phyloP scores from a whole-genome alignment of 2,329 filamentous ascomycete species.

The Claviceps sp. region DNA sequence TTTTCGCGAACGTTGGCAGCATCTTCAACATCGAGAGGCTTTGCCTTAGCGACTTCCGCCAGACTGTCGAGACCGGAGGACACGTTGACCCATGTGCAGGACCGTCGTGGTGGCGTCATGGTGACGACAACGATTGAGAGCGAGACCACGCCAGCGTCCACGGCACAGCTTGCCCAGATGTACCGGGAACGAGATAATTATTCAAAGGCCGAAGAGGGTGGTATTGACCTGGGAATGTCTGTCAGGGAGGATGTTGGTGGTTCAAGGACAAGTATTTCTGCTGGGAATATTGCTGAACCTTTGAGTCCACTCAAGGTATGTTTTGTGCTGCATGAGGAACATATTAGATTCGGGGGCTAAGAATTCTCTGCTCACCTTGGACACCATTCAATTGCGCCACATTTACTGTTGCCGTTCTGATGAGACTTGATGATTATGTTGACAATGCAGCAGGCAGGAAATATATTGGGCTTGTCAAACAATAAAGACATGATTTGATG shows the following conservation, averaged over 20 bases:
- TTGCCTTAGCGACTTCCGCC: neutral
- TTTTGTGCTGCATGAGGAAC: too few species aligned
- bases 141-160: conserved; percentile 16
- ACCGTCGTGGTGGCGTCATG: conserved; percentile 13
- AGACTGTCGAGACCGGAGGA: neutral
- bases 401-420: too few species aligned
- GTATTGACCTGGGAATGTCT: neutral
- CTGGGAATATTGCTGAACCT: neutral
- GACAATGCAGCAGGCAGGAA: too few species aligned
- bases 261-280: neutral
- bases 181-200: neutral
- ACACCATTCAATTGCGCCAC: too few species aligned
- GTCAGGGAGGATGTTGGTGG: neutral
- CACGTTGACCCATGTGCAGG: neutral
- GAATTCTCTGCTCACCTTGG: too few species aligned
- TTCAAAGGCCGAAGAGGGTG: neutral
- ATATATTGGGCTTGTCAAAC: too few species aligned
- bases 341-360: too few species aligned
- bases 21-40: neutral
- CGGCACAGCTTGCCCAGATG: neutral
- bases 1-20: neutral
- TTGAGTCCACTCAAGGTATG: too few species aligned
- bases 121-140: conserved; percentile 25
- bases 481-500: too few species aligned
- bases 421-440: too few species aligned